phyloP scores from a whole-genome alignment of 2,329 filamentous ascomycete species.

The Claviceps sp. region DNA sequence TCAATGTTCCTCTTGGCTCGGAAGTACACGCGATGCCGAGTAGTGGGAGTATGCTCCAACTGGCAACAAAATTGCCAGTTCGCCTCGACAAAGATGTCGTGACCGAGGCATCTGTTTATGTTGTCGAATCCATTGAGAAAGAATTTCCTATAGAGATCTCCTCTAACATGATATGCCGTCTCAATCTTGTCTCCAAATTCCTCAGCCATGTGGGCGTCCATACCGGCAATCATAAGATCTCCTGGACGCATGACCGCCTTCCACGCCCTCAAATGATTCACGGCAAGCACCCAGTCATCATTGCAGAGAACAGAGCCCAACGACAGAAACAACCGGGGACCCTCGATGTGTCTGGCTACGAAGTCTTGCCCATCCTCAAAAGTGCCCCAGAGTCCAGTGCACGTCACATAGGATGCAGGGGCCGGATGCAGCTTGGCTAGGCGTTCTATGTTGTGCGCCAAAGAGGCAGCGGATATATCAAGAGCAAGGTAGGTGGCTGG shows the following conservation, averaged over 20 bases:
- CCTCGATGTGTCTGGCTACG: slow-evolving; percentile 14
- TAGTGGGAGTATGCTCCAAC: slow-evolving; percentile 22
- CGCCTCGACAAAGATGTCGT: slow-evolving; percentile 20
- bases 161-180: slow-evolving; percentile 25
- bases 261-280: slow-evolving; percentile 23
- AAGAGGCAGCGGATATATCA: slow-evolving; percentile 25
- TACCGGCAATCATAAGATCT: slow-evolving; percentile 25
- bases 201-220: slow-evolving; percentile 25
- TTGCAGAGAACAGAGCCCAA: slow-evolving; percentile 30
- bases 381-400: slow-evolving; percentile 26
- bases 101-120: slow-evolving; percentile 21
- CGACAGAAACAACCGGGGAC: slow-evolving; percentile 24
- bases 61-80: slow-evolving; percentile 26
- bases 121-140: slow-evolving; percentile 26
- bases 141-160: slow-evolving; percentile 22
- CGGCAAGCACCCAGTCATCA: slow-evolving; percentile 22
- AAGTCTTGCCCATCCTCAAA: slow-evolving; percentile 23
- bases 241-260: slow-evolving; percentile 19
- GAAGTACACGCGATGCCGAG: slow-evolving; percentile 27
- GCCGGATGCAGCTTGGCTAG: slow-evolving; percentile 17
- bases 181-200: slow-evolving; percentile 23
- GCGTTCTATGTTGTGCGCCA: slow-evolving; percentile 21
- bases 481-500: slow-evolving; percentile 24
- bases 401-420: slow-evolving; percentile 16
- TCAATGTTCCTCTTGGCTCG: slow-evolving; percentile 21